A percentile compares a stretch with the other conserved stretches of the same genome.
These are phyloP conservation scores for Jackrogersella minutella DNA, from an alignment of 495 filamentous ascomycete species.

Conservation along the genomic window DNA sequence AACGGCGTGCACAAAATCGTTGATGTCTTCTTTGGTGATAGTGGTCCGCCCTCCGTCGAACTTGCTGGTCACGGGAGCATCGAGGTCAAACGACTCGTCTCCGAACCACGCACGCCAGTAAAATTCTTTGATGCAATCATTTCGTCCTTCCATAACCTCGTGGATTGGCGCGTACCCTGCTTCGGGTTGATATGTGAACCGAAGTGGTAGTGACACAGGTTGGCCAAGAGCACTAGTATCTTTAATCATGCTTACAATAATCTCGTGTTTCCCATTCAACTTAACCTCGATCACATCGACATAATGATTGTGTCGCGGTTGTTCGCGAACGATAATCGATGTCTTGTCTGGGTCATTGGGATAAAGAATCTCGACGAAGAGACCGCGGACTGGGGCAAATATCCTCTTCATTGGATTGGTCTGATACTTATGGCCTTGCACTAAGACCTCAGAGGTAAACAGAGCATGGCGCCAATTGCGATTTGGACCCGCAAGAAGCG, in stretches of 20 bases:
- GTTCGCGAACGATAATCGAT: constrained; percentile 76
- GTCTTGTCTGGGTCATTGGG: constrained; percentile 82
- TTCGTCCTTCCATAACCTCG: constrained; percentile 93
- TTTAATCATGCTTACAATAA: constrained; percentile 86
- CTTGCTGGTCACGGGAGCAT: constrained; percentile 79
- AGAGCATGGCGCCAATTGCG: constrained; percentile 96
- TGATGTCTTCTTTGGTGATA: constrained; percentile 90
- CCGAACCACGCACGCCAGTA: constrained; percentile 98
- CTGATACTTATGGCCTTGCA: constrained; percentile 96
- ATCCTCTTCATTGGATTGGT: constrained; percentile 94
- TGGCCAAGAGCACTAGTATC: constrained; percentile 82
- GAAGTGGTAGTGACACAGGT: constrained; percentile 79
- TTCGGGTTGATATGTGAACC: constrained; percentile 92
- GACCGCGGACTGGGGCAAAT: constrained; percentile 81
- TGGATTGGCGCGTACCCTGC: constrained; percentile 93
- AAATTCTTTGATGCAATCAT: constrained; percentile 96
- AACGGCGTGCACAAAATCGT: constrained; percentile 97
- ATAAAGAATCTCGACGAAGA: constrained; percentile 86
- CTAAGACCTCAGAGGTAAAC: constrained; percentile 93
- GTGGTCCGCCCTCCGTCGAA: constrained; percentile 88
- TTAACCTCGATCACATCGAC: constrained; percentile 87
- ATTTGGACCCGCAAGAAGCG: constrained; percentile 82
- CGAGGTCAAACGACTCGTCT: constrained; percentile 81
- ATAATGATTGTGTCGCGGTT: constrained; percentile 66
- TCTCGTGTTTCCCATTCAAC: constrained; percentile 76